Evolutionary conservation across 108 stramenopile species (phyloP).

Genomic region (Pseudonitzschia multistriata): DNA sequence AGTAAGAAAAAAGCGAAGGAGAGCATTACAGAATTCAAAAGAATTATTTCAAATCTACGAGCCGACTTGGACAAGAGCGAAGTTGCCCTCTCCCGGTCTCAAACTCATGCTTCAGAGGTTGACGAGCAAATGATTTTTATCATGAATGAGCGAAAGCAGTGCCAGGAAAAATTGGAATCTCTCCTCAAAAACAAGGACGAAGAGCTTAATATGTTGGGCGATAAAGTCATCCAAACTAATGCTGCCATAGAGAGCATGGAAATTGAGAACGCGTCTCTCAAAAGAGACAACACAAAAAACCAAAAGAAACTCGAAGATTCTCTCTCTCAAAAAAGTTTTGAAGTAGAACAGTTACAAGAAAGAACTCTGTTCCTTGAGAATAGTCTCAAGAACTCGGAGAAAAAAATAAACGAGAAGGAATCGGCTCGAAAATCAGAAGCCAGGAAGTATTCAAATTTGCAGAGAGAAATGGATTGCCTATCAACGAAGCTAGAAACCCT

Average conservation of each 20-base stretch:
- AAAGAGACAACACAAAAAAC: not conserved
- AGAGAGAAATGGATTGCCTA: not conserved
- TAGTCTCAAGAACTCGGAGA: not conserved
- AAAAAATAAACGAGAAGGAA: not conserved
- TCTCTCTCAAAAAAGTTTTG: not conserved
- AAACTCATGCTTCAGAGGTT: not conserved
- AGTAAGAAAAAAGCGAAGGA: not conserved
- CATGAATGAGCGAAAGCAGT: not conserved
- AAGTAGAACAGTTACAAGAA: not conserved
- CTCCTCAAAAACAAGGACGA: not conserved
- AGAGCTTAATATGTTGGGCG: not conserved
- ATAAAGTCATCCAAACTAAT: not conserved
- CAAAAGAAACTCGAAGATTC: not conserved
- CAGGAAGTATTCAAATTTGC: not conserved
- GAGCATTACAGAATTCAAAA: not conserved
- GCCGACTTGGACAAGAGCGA: conserved; percentile 1
- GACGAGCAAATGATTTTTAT: not conserved
- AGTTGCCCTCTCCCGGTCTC: not conserved
- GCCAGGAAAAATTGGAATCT: not conserved
- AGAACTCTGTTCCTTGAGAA: not conserved
- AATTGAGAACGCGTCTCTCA: not conserved
- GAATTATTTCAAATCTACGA: not conserved
- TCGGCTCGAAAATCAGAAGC: not conserved
- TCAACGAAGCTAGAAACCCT: not conserved
- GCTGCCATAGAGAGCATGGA: not conserved